Evolutionary conservation across 805 yeast genomes (phyloP).

Genomic region (Ogataea degrootiae): DNA sequence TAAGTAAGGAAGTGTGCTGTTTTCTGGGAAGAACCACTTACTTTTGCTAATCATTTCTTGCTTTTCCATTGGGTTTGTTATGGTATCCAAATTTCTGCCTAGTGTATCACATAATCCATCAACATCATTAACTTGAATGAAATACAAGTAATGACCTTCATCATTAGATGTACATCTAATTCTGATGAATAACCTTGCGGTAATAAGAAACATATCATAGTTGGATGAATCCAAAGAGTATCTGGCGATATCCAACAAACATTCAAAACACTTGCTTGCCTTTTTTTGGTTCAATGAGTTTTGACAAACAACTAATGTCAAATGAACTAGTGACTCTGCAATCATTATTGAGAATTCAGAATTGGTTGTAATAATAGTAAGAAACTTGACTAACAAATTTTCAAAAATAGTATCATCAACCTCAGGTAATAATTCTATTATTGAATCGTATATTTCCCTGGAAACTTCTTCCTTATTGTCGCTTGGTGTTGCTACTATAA

Average conservation of each 20-base stretch:
- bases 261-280: constrained; percentile 9
- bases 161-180: constrained; percentile 40
- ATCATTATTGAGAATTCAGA: constrained; percentile 1
- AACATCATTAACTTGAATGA: constrained; percentile 54
- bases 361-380: constrained; percentile 4
- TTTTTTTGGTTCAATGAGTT: constrained; percentile 6
- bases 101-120: constrained; percentile 61
- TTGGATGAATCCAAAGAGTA: constrained; percentile 6
- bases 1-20: constrained; percentile 35
- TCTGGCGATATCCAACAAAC: constrained; percentile 8
- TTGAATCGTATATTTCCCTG: neutral
- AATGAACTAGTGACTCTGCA: constrained; percentile 10
- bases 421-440: neutral
- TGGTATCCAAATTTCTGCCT: constrained; percentile 39
- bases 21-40: constrained; percentile 63
- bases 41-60: constrained; percentile 22
- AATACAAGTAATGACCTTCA: constrained; percentile 38
- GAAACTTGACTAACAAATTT: constrained; percentile 1
- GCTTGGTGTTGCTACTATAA: neutral
- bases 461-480: neutral
- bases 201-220: constrained; percentile 35
- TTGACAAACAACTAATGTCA: constrained; percentile 13
- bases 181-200: constrained; percentile 50
- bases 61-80: constrained; percentile 13
- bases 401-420: constrained; percentile 4